These are phyloP conservation scores for Nicotiana knightiana DNA, from an alignment of 257 asterid genomes.

Conservation along the genomic window DNA sequence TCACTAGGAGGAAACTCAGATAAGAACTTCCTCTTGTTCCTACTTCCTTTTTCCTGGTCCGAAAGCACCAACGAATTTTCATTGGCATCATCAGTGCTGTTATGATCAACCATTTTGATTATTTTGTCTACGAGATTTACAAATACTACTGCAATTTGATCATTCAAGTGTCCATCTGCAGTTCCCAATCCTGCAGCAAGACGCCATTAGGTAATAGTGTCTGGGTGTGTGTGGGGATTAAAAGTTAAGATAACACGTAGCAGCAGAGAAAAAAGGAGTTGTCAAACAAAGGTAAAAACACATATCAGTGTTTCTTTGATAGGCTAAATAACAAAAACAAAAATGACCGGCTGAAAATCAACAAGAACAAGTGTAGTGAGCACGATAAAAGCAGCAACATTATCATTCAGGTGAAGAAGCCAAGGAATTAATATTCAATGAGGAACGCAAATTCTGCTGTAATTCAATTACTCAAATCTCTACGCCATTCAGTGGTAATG, in stretches of 20 bases:
- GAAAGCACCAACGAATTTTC: conserved; percentile 20
- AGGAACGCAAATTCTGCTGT: neutral
- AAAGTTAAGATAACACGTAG: neutral
- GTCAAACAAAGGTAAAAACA: neutral
- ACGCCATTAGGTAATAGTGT: neutral
- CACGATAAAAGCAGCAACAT: neutral
- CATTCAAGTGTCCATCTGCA: neutral
- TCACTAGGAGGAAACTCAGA: conserved; percentile 31
- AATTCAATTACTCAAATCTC: neutral
- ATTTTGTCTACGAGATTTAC: neutral
- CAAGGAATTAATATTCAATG: neutral
- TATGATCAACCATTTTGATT: conserved; percentile 32
- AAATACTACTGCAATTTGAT: neutral
- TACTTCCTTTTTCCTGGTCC: conserved; percentile 36
- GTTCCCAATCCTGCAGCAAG: neutral
- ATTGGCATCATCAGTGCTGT: conserved; percentile 18
- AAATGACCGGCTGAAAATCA: neutral
- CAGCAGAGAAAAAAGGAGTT: neutral
- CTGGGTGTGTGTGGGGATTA: neutral
- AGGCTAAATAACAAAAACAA: neutral
- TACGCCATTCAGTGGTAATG: neutral
- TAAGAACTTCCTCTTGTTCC: conserved; percentile 60
- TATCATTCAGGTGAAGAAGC: neutral
- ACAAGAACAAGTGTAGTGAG: neutral
- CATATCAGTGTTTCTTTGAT: neutral